These are phyloP conservation scores for Leccinum incarnatum DNA, from an alignment of 768 basidiomycete species.

Conservation along the genomic window DNA sequence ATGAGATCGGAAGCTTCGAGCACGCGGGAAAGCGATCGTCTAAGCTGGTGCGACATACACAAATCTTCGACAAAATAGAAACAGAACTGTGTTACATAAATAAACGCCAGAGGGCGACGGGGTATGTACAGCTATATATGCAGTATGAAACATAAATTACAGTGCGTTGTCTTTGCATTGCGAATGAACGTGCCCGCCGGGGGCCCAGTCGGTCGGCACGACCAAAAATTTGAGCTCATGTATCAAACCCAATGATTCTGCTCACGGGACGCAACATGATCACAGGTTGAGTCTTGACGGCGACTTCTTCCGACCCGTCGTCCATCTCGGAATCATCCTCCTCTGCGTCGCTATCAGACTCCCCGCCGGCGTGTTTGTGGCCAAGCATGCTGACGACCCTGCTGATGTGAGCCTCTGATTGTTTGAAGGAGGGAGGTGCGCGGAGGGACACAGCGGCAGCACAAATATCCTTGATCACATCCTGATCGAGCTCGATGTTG, in stretches of 20 bases:
- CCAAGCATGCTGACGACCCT: conserved; percentile 64
- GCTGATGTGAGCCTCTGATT: conserved; percentile 39
- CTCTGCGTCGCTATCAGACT: conserved; percentile 60
- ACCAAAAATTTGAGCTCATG: conserved; percentile 8
- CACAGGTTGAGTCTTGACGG: conserved; percentile 48
- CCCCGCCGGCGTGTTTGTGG: conserved; percentile 45
- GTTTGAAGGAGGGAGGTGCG: conserved; percentile 43
- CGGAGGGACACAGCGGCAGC: conserved; percentile 52
- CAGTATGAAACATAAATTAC: conserved; percentile 24
- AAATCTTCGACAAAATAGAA: not conserved
- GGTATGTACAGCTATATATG: conserved; percentile 9
- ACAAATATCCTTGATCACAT: conserved; percentile 53
- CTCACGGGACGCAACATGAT: conserved; percentile 57
- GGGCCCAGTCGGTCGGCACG: not conserved
- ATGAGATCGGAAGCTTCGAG: conserved; percentile 2
- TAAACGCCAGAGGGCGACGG: not conserved
- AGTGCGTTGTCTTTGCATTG: conserved; percentile 1
- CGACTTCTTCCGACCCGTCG: conserved; percentile 37
- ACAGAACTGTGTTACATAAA: not conserved
- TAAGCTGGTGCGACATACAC: not conserved
- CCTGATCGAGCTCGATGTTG: conserved; percentile 70
- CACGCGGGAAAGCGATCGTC: not conserved
- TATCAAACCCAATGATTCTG: conserved; percentile 57
- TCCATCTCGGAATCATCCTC: conserved; percentile 52
- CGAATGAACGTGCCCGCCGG: not conserved